Conservation (phyloP, 2,329 filamentous ascomycete species). For the Botryotinia calthae region DNA sequence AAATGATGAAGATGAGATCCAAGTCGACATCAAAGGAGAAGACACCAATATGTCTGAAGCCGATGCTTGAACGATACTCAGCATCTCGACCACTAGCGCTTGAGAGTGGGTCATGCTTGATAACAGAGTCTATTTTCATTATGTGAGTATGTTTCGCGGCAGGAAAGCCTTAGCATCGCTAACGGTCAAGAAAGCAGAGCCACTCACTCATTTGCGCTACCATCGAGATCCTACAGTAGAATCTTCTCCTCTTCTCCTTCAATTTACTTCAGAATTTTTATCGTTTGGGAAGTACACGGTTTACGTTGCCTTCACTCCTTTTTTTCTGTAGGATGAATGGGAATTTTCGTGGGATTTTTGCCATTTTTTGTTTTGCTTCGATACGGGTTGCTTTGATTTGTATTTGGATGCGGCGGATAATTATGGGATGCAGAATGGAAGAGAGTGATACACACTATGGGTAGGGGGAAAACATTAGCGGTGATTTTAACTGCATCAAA, state of each 20-base stretch:
- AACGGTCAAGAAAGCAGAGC: background rate
- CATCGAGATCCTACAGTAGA: background rate
- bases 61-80: background rate
- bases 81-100: background rate
- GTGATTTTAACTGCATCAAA: background rate
- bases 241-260: background rate
- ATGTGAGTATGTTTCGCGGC: background rate
- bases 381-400: background rate
- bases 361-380: background rate
- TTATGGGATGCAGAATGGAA: background rate
- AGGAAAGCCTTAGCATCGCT: background rate
- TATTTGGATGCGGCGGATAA: background rate
- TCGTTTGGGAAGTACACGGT: background rate
- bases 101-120: background rate
- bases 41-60: background rate
- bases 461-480: too few relatives aligned
- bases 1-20: background rate
- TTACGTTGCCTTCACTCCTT: background rate
- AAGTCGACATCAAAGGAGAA: background rate
- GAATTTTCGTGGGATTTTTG: background rate
- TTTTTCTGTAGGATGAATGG: background rate
- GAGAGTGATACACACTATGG: background rate
- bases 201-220: background rate
- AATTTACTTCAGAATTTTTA: background rate
- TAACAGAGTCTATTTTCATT: too few relatives aligned